Evolutionary conservation across 1,284 basidiomycete genomes (phyloP).

Genomic region (Irpex sp.): DNA sequence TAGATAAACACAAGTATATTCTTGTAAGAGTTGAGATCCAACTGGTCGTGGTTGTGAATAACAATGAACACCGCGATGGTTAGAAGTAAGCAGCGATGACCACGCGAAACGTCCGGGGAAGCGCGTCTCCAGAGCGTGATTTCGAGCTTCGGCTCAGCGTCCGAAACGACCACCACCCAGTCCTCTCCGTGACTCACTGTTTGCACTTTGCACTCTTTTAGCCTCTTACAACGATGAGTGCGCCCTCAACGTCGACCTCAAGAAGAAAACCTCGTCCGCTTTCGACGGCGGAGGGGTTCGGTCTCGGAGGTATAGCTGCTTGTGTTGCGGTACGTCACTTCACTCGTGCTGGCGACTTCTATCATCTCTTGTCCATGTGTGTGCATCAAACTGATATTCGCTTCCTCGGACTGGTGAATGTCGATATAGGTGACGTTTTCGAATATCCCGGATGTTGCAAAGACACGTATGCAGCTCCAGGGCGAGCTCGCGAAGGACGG

Average conservation of each 20-base stretch:
- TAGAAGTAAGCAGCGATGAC: too few relatives aligned
- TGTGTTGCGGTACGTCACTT: constrained; percentile 65
- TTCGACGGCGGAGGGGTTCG: constrained; percentile 73
- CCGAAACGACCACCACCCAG: background rate
- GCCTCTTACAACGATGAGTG: constrained; percentile 14
- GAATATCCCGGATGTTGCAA: constrained; percentile 87
- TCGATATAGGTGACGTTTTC: constrained; percentile 67
- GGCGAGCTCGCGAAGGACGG: constrained; percentile 83
- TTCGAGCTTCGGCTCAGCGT: background rate
- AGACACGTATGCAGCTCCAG: constrained; percentile 91
- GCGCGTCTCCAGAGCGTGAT: background rate
- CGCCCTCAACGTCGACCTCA: constrained; percentile 6
- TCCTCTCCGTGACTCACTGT: background rate
- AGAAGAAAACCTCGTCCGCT: constrained; percentile 29
- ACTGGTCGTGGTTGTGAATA: too few relatives aligned
- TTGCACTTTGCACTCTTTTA: background rate
- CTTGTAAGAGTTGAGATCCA: too few relatives aligned
- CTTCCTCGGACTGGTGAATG: background rate
- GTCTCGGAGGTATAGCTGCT: constrained; percentile 84
- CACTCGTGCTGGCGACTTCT: background rate
- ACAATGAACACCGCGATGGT: too few relatives aligned
- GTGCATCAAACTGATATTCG: background rate
- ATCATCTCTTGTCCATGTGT: background rate
- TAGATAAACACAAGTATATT: too few relatives aligned
- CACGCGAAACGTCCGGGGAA: too few relatives aligned